Conservation (phyloP, 202 grass and related monocot species). For the Schoenoplectus triqueter region DNA sequence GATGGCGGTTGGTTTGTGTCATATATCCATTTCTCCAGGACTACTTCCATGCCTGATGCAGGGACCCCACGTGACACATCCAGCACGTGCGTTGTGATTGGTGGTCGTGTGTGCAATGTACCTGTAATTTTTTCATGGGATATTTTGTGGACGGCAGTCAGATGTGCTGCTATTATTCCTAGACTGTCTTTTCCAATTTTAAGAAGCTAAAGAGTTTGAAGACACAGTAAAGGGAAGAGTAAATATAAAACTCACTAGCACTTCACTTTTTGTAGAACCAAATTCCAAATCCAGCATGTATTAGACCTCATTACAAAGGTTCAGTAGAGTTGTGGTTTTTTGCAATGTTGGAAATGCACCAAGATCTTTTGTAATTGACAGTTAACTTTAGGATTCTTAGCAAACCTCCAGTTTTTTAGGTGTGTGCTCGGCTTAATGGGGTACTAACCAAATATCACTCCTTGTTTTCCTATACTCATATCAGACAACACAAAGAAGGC, state of each 20-base stretch:
- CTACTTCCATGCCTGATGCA: slow-evolving; percentile 78
- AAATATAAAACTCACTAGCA: neutral
- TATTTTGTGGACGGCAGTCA: slow-evolving; percentile 50
- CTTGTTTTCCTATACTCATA: neutral
- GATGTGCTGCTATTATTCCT: slow-evolving; percentile 85
- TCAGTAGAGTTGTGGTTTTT: neutral
- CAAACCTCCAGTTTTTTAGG: neutral
- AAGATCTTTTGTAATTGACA: neutral
- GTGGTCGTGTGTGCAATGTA: slow-evolving; percentile 60
- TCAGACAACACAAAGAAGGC: slow-evolving; percentile 2
- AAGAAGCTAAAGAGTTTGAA: slow-evolving; percentile 42
- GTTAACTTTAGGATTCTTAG: neutral
- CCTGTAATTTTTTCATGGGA: slow-evolving; percentile 81
- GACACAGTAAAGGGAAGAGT: slow-evolving; percentile 5
- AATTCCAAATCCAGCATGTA: slow-evolving; percentile 2
- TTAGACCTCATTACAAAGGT: neutral
- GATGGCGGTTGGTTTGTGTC: slow-evolving; percentile 46
- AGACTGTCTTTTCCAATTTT: slow-evolving; percentile 68
- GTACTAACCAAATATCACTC: neutral
- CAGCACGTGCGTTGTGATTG: slow-evolving; percentile 92
- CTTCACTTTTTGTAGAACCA: neutral
- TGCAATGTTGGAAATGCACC: neutral
- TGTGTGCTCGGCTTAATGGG: neutral
- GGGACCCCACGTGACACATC: slow-evolving; percentile 67
- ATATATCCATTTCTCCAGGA: slow-evolving; percentile 78